These are phyloP conservation scores for Candida cerambycidarum DNA, from an alignment of 805 yeast genomes.

Conservation along the genomic window DNA sequence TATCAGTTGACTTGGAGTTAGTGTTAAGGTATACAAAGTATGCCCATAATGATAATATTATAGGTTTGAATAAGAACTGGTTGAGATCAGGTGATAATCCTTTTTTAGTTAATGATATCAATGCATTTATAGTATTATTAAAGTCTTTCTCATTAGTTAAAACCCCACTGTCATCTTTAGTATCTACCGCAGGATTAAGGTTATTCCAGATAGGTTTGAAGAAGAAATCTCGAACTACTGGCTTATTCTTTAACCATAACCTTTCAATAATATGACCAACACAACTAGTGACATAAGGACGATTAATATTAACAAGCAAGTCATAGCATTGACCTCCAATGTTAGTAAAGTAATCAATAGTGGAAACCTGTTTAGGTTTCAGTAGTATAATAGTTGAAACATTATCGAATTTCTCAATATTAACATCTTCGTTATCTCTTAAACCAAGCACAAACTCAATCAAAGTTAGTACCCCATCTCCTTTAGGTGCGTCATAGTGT, in stretches of 20 bases:
- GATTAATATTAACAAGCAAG: slow-evolving; percentile 56
- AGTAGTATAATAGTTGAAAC: slow-evolving; percentile 64
- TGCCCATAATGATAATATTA: slow-evolving; percentile 43
- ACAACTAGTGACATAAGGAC: slow-evolving; percentile 59
- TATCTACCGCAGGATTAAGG: slow-evolving; percentile 35
- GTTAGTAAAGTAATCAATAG: slow-evolving; percentile 52
- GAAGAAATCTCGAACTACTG: slow-evolving; percentile 59
- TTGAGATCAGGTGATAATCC: slow-evolving; percentile 26
- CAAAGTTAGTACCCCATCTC: slow-evolving; percentile 70
- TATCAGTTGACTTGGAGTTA: slow-evolving; percentile 29
- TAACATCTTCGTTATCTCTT: slow-evolving; percentile 69
- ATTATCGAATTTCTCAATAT: slow-evolving; percentile 62
- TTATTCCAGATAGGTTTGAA: slow-evolving; percentile 49
- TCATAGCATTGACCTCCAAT: slow-evolving; percentile 65
- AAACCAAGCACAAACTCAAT: slow-evolving; percentile 77
- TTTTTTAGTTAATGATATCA: slow-evolving; percentile 58
- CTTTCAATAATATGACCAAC: slow-evolving; percentile 54
- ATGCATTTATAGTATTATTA: slow-evolving; percentile 63
- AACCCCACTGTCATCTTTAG: slow-evolving; percentile 18
- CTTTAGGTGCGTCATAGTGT: slow-evolving; percentile 49
- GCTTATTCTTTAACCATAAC: slow-evolving; percentile 49
- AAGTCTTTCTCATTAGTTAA: slow-evolving; percentile 48
- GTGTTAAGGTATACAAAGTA: slow-evolving; percentile 39
- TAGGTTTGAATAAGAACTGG: slow-evolving; percentile 27
- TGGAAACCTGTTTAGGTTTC: slow-evolving; percentile 54